These are phyloP conservation scores for Colletotrichum gigasporum DNA, from an alignment of 2,329 filamentous ascomycete species.

Conservation along the genomic window DNA sequence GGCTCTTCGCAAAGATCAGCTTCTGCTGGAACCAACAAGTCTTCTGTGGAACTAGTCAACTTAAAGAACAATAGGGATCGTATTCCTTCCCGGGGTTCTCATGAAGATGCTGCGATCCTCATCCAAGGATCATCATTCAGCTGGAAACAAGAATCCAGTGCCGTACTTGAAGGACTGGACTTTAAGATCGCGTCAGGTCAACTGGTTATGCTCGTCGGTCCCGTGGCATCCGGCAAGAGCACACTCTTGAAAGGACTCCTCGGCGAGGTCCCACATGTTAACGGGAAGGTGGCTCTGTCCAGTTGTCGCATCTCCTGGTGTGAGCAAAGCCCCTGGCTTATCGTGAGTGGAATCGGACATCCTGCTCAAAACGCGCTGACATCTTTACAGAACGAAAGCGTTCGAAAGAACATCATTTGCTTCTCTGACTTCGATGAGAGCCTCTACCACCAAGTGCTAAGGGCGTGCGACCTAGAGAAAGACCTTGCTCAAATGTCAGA, in stretches of 20 bases:
- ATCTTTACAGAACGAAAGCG: constrained; percentile 39
- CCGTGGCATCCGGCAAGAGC: constrained; percentile 55
- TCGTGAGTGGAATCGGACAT: constrained; percentile 31
- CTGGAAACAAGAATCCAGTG: constrained; percentile 42
- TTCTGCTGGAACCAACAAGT: background rate
- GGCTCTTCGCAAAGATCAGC: background rate
- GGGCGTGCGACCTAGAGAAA: constrained; percentile 43
- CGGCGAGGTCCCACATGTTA: constrained; percentile 39
- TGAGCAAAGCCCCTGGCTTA: constrained; percentile 46
- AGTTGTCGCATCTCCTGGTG: constrained; percentile 39
- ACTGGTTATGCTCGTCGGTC: constrained; percentile 52
- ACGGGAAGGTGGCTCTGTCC: constrained; percentile 34
- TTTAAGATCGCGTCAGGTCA: constrained; percentile 41
- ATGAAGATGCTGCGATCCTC: background rate
- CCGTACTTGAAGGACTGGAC: constrained; percentile 42
- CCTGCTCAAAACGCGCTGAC: background rate
- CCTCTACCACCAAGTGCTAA: constrained; percentile 38
- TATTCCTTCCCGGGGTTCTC: no score
- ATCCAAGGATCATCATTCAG: constrained; percentile 42
- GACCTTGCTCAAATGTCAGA: constrained; percentile 44
- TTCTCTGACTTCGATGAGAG: constrained; percentile 37
- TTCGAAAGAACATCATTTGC: constrained; percentile 47
- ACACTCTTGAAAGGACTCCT: constrained; percentile 52
- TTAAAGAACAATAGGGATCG: no score
- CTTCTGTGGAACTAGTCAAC: background rate